phyloP scores from a whole-genome alignment of 495 filamentous ascomycete species.

The Articulospora tetracladia region DNA sequence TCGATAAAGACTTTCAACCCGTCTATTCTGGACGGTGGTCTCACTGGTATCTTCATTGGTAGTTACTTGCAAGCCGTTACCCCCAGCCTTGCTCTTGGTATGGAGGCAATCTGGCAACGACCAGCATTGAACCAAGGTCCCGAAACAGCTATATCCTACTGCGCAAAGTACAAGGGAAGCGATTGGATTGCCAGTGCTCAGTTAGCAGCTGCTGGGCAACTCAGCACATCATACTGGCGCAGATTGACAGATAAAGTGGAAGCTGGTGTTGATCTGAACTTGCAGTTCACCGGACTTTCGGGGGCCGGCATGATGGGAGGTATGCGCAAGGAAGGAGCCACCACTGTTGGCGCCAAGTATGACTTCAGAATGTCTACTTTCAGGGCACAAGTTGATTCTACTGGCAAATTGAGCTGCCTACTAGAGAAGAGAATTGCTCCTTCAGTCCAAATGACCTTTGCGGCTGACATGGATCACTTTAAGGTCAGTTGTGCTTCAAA shows the following conservation, averaged over 20 bases:
- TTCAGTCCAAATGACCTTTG: constrained; percentile 86
- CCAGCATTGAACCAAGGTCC: constrained; percentile 71
- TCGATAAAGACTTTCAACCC: constrained; percentile 91
- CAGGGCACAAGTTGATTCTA: constrained; percentile 91
- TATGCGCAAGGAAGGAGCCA: constrained; percentile 73
- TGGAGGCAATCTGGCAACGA: constrained; percentile 94
- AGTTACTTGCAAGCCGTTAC: constrained; percentile 94
- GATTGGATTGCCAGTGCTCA: constrained; percentile 92
- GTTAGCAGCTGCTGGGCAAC: constrained; percentile 72
- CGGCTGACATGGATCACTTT: constrained; percentile 93
- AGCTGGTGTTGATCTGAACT: constrained; percentile 90
- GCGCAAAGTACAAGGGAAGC: constrained; percentile 78
- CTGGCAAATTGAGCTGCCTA: constrained; percentile 86
- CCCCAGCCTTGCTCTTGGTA: constrained; percentile 78
- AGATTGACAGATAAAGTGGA: constrained; percentile 92
- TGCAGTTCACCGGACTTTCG: constrained; percentile 57
- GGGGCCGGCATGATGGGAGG: constrained; percentile 63
- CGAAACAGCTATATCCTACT: constrained; percentile 81
- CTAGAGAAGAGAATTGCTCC: constrained; percentile 94
- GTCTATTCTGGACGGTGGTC: constrained; percentile 81
- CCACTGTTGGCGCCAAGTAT: constrained; percentile 93
- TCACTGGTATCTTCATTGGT: constrained; percentile 92
- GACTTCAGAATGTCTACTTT: constrained; percentile 94
- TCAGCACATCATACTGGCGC: constrained; percentile 94
- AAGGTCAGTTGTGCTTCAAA: constrained; percentile 62